Conservation (phyloP, 2,329 filamentous ascomycete species). For the Exophiala sp. region DNA sequence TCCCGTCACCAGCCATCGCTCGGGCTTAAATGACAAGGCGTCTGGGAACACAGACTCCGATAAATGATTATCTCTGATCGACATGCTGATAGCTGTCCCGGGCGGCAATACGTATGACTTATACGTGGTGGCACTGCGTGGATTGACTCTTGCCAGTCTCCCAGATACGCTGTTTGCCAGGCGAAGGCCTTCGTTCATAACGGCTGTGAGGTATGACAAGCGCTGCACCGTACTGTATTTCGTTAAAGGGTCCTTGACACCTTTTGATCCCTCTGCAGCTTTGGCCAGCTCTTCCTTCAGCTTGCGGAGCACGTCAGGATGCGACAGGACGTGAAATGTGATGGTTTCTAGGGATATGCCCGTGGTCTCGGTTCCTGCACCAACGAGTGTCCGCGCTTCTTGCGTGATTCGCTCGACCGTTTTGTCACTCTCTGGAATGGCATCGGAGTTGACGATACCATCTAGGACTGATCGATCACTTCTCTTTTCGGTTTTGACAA, state of each 20-base stretch:
- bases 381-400: slow-evolving; percentile 24
- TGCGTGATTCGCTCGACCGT: slow-evolving; percentile 30
- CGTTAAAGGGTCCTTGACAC: slow-evolving; percentile 8
- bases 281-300: slow-evolving; percentile 32
- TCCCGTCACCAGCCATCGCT: slow-evolving; percentile 28
- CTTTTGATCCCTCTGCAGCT: slow-evolving; percentile 28
- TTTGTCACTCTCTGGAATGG: slow-evolving; percentile 34
- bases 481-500: slow-evolving; percentile 20
- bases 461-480: slow-evolving; percentile 27
- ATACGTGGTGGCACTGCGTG: slow-evolving; percentile 14
- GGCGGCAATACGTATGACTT: slow-evolving; percentile 21
- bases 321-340: slow-evolving; percentile 22
- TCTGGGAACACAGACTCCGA: slow-evolving; percentile 38
- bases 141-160: slow-evolving; percentile 20
- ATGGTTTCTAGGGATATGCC: slow-evolving; percentile 21
- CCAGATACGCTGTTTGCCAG: slow-evolving; percentile 44
- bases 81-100: slow-evolving; percentile 27
- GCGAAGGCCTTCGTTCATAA: slow-evolving; percentile 50
- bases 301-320: slow-evolving; percentile 23
- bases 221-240: slow-evolving; percentile 18
- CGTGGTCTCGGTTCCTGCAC: slow-evolving; percentile 27
- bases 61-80: slow-evolving; percentile 22
- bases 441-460: slow-evolving; percentile 26
- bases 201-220: slow-evolving; percentile 48
- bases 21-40: slow-evolving; percentile 35